Evolutionary conservation across 306 rosid species (phyloP).

Genomic region (Cucumis melo): DNA sequence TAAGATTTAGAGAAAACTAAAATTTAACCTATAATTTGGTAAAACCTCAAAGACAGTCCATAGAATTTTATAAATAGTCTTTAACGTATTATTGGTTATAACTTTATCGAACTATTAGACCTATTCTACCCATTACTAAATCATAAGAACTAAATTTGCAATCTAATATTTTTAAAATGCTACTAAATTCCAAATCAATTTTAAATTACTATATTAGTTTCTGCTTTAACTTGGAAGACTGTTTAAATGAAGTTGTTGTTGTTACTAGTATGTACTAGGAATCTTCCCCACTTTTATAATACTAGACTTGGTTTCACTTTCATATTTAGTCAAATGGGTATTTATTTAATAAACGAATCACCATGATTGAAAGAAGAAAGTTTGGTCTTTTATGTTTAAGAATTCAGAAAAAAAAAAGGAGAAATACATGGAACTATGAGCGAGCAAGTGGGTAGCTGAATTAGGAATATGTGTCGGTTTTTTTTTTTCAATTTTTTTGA

Average conservation of each 20-base stretch:
- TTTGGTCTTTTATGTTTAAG: background rate
- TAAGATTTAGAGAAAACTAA: too few species aligned
- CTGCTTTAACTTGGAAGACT: background rate
- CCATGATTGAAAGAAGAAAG: background rate
- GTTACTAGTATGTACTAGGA: background rate
- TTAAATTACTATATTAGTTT: background rate
- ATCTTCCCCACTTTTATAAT: background rate
- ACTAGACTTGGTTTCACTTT: background rate
- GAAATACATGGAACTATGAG: slow-evolving; percentile 22
- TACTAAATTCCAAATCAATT: too few species aligned
- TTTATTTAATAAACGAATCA: background rate
- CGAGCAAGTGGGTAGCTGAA: slow-evolving; percentile 13
- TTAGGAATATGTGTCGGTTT: slow-evolving; percentile 76
- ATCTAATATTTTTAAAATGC: too few species aligned
- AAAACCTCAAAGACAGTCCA: too few species aligned
- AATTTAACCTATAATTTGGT: too few species aligned
- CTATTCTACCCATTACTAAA: too few species aligned
- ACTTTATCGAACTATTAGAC: too few species aligned
- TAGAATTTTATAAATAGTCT: too few species aligned
- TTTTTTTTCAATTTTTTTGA: slow-evolving; percentile 2
- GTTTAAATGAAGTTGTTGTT: background rate
- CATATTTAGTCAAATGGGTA: background rate
- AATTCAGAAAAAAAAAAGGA: background rate
- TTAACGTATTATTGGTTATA: too few species aligned
- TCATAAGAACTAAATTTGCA: too few species aligned